Percentiles rank a stretch among this genome's conserved stretches.
Conservation (phyloP, 2,329 filamentous ascomycete genomes). For the Teratosphaeria pseudoeucalypti region DNA sequence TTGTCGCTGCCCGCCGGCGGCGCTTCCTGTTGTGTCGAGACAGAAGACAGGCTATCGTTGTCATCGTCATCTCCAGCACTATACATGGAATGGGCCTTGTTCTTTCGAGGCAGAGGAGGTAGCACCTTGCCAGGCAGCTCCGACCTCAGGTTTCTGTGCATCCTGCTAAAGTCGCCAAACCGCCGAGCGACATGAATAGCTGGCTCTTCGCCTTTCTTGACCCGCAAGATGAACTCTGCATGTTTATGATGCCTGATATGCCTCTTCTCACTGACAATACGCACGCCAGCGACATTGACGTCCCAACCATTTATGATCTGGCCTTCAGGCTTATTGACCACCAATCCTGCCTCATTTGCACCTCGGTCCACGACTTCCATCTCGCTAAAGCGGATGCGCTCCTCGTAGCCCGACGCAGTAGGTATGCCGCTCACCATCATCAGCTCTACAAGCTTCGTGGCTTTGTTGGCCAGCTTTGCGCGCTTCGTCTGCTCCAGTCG, state of each 20-base stretch:
- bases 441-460: constrained; percentile 88
- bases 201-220: constrained; percentile 64
- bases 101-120: constrained; percentile 80
- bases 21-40: constrained; percentile 56
- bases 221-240: constrained; percentile 82
- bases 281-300: constrained; percentile 84
- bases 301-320: constrained; percentile 95
- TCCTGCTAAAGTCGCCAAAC: constrained; percentile 75
- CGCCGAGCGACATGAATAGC: constrained; percentile 74
- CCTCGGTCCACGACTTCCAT: constrained; percentile 92
- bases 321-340: constrained; percentile 80
- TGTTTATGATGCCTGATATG: constrained; percentile 86
- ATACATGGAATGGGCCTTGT: constrained; percentile 64
- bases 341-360: constrained; percentile 80
- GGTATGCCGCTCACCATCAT: constrained; percentile 99
- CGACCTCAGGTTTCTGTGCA: constrained; percentile 68
- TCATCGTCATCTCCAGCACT: constrained; percentile 54
- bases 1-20: constrained; percentile 10
- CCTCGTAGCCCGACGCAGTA: constrained; percentile 93
- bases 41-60: constrained; percentile 68
- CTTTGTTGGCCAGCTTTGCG: constrained; percentile 82
- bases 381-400: constrained; percentile 91
- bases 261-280: constrained; percentile 68
- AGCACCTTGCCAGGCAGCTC: constrained; percentile 88
- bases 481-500: constrained; percentile 92